Base-by-base conservation (phyloP, 257 asterid species). In the Gentiana straminea region DNA sequence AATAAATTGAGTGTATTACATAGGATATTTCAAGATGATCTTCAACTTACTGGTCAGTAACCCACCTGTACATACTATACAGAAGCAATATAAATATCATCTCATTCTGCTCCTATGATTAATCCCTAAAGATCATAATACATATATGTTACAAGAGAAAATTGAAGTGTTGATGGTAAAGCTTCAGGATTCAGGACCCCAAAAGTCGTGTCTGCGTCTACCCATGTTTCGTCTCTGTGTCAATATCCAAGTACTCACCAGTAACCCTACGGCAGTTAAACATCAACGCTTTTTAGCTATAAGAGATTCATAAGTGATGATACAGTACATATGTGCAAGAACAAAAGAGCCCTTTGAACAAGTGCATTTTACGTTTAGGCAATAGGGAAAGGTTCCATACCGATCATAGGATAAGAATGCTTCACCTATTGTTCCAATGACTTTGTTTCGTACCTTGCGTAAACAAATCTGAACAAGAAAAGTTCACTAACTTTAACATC, bases 371-470 rank as follows among this genome's bases (percentile, higher is more conserved):
- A 24, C 24, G 24, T 24, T 24, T 24, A 62, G 24, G 15, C 12
- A 39, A 12, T 36, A 62, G n/a, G 24, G 12, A 10, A 33, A 44
- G 45, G 41, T 62, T 11, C 38, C 70, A 36, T 75, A 88, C 97
- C 98, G 80, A 81, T 81, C 63, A 67, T 92, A 92, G 13, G 81
- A 68, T 77, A 88, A 78, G 68, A 65, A 80, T 55, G 84, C 93
- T 35, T 88, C 97, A 35, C 98, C 97, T 52, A 85, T 88, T 4
- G 97, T 83, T 73, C 98, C 97, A 45, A 71, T 62, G 55, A 92
- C 95, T 78, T 92, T 92, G 69, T 92, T 92, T 47, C 98, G 86
- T 37, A 92, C 98, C 68, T 92, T 92, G 51, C 97, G 75, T 51
- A 88, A 86, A 59, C 97, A 91, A 58, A 92, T 86, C 98, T 88